Evolutionary conservation across 192 early-diverging fungal species (phyloP).

Genomic region (Linnemannia hyalina): DNA sequence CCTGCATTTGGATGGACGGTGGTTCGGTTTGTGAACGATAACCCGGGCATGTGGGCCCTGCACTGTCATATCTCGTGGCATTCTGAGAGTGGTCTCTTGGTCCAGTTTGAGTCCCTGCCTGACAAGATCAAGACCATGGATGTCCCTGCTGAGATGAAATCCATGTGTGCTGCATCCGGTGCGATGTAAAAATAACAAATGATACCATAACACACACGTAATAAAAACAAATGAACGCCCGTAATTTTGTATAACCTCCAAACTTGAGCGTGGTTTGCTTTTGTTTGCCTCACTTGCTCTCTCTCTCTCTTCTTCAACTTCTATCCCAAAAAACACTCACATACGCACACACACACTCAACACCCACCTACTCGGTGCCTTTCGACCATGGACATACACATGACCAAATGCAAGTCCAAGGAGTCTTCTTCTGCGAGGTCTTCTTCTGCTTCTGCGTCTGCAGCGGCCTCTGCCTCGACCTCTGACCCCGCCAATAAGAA

Average conservation of each 20-base stretch:
- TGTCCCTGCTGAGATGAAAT: conserved; percentile 33
- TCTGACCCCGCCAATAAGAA: no score
- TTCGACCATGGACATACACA: neutral
- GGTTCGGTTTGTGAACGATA: conserved; percentile 49
- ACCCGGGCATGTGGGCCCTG: conserved; percentile 58
- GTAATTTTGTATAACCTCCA: no score
- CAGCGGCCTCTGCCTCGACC: neutral
- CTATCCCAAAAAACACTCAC: neutral
- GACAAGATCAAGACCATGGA: conserved; percentile 30
- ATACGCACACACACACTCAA: neutral
- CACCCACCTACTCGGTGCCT: neutral
- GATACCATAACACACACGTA: no score
- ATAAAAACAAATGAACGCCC: no score
- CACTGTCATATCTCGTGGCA: conserved; percentile 66
- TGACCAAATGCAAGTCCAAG: neutral
- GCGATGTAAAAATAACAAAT: neutral
- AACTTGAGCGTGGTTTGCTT: no score
- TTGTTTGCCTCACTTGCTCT: no score
- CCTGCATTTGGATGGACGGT: conserved; percentile 41
- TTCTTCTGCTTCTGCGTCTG: neutral
- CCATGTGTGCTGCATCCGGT: conserved; percentile 22
- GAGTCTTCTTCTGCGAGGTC: neutral
- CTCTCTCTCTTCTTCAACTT: no score
- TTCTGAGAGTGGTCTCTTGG: conserved; percentile 57
- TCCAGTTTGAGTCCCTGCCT: conserved; percentile 47